Evolutionary conservation across 371 early-diverging fungal species (phyloP).

Genomic region (Gilbertella persicaria): DNA sequence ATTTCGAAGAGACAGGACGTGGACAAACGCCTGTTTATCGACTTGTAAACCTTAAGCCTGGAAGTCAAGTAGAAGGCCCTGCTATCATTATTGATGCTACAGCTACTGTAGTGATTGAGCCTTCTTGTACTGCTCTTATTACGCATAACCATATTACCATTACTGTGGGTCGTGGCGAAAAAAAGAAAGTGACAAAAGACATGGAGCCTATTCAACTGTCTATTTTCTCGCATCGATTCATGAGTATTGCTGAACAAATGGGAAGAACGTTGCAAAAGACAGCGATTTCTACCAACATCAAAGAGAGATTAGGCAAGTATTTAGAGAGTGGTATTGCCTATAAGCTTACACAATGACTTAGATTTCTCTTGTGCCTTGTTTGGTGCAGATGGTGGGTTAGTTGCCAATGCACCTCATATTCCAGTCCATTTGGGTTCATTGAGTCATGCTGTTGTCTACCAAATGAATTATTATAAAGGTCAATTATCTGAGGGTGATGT

Average conservation of each 20-base stretch:
- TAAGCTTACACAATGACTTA: too few species aligned
- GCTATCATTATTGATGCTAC: conserved; percentile 88
- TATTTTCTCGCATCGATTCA: conserved; percentile 94
- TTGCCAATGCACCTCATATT: conserved; percentile 92
- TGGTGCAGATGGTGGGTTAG: conserved; percentile 89
- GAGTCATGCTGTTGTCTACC: conserved; percentile 92
- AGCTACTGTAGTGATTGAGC: conserved; percentile 87
- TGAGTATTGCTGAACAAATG: conserved; percentile 98
- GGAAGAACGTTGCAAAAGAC: conserved; percentile 94
- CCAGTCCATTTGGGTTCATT: conserved; percentile 95
- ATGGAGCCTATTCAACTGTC: conserved; percentile 87
- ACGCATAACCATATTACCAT: conserved; percentile 82
- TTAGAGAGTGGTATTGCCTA: too few species aligned
- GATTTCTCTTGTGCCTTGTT: conserved; percentile 98
- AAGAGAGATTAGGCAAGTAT: conserved; percentile 77
- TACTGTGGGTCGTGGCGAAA: conserved; percentile 54
- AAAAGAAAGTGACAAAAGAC: conserved; percentile 54
- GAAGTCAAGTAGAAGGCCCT: conserved; percentile 79
- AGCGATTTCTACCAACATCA: conserved; percentile 94
- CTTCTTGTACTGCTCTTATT: conserved; percentile 72
- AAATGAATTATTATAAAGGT: conserved; percentile 72
- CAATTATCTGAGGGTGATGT: conserved; percentile 87
- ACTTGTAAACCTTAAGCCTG: conserved; percentile 63
- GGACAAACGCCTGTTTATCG: conserved; percentile 76
- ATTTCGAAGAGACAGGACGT: conserved; percentile 77